Evolutionary conservation across 208 protist genomes (phyloP).

Genomic region (Acanthamoeba triangularis): DNA sequence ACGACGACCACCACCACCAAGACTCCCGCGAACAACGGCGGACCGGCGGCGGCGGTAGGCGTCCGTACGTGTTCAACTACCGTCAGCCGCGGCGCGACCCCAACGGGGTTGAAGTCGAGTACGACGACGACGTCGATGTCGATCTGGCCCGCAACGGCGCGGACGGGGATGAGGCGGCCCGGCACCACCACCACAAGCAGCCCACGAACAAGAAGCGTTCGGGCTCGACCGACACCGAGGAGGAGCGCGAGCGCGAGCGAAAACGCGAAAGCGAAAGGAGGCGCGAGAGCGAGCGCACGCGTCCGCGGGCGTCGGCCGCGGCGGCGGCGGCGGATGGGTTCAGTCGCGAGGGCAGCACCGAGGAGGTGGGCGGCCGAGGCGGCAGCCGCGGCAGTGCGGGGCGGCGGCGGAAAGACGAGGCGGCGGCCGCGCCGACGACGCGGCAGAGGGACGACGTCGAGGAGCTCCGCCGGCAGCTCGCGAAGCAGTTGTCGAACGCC

Average conservation of each 20-base stretch:
- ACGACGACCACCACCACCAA: neutral
- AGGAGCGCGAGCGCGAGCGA: neutral
- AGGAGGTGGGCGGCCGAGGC: neutral
- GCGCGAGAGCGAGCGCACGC: neutral
- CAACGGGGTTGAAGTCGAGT: neutral
- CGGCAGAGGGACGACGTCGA: neutral
- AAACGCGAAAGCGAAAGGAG: neutral
- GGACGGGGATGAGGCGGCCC: neutral
- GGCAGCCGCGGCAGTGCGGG: too few relatives aligned
- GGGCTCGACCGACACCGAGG: neutral
- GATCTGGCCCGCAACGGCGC: neutral
- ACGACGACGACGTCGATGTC: neutral
- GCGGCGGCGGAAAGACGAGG: neutral
- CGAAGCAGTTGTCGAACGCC: neutral
- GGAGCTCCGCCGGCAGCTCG: neutral
- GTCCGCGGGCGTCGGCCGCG: neutral
- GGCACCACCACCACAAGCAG: neutral
- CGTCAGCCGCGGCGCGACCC: neutral
- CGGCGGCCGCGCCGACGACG: neutral
- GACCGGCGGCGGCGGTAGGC: too few relatives aligned
- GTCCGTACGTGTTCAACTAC: slow-evolving; percentile 25
- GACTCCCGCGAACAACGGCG: too few relatives aligned
- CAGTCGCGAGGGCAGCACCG: neutral
- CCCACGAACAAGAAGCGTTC: neutral
- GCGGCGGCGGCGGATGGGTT: too few relatives aligned